Evolutionary conservation across 164 flowering plant genomes (phyloP).

Genomic region (Chimonanthus salicifolius): DNA sequence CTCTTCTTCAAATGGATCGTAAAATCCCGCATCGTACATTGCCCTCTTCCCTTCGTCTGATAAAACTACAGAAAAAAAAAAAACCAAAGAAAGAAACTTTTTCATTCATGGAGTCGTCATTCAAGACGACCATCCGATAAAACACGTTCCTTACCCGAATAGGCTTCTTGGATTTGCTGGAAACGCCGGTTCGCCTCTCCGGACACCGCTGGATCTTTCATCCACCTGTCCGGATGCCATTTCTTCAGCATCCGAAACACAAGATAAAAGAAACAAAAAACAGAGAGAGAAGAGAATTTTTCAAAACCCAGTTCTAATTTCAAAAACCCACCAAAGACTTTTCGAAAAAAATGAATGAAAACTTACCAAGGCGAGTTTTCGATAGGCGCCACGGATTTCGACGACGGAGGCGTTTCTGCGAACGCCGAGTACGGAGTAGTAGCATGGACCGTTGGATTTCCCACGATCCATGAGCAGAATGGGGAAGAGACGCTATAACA

Average conservation of each 20-base stretch:
- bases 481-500: background rate
- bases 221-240: constrained; percentile 92
- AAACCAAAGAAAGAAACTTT: background rate
- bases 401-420: constrained; percentile 59
- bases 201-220: constrained; percentile 44
- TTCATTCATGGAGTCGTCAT: background rate
- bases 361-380: constrained; percentile 71
- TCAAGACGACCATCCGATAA: background rate
- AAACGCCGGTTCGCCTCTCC: constrained; percentile 76
- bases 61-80: constrained; percentile 38
- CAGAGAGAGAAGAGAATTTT: background rate
- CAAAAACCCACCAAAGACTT: background rate
- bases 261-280: background rate
- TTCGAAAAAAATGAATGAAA: background rate
- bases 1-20: constrained; percentile 73
- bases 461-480: constrained; percentile 5
- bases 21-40: constrained; percentile 78
- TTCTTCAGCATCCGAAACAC: constrained; percentile 34
- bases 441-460: constrained; percentile 49
- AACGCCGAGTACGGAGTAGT: constrained; percentile 67
- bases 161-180: constrained; percentile 95
- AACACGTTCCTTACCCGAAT: constrained; percentile 41
- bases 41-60: constrained; percentile 66
- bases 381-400: constrained; percentile 70
- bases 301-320: background rate